phyloP scores from a whole-genome alignment of 257 asterid genomes.

The Forsythia viridissima region DNA sequence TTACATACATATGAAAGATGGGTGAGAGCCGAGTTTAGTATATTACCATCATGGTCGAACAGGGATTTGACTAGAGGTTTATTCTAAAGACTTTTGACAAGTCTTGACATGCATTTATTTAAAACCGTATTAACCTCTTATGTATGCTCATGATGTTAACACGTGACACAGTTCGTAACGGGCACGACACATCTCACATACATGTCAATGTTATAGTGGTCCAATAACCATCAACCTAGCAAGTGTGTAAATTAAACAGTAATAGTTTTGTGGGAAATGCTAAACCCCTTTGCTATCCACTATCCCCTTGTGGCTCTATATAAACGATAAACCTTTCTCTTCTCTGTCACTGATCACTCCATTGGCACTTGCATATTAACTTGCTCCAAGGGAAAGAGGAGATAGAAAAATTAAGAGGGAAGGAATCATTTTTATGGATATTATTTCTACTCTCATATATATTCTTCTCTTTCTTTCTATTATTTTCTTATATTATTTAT shows the following conservation, averaged over 20 bases:
- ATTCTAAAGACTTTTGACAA: too few relatives aligned
- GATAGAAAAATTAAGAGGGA: not conserved
- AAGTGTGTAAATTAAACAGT: not conserved
- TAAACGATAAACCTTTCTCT: slow-evolving; percentile 21
- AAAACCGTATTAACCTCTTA: not conserved
- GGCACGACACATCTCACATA: not conserved
- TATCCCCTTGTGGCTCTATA: slow-evolving; percentile 22
- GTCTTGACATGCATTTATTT: too few relatives aligned
- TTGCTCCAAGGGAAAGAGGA: slow-evolving; percentile 2
- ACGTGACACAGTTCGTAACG: not conserved
- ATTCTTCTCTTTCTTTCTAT: slow-evolving; percentile 51
- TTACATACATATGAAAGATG: not conserved
- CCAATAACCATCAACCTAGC: slow-evolving; percentile 16
- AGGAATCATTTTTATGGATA: slow-evolving; percentile 21
- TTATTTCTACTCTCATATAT: slow-evolving; percentile 24
- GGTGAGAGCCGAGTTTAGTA: not conserved
- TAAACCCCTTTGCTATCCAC: slow-evolving; percentile 9
- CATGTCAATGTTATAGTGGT: not conserved
- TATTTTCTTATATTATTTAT: slow-evolving; percentile 39
- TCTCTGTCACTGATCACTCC: slow-evolving; percentile 17
- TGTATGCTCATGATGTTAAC: not conserved
- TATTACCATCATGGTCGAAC: too few relatives aligned
- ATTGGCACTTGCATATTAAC: not conserved
- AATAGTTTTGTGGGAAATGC: slow-evolving; percentile 1
- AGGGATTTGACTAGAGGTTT: not conserved